Base-by-base conservation (phyloP, 805 yeast genomes). In the Cyberlindnera xylosilytica region DNA sequence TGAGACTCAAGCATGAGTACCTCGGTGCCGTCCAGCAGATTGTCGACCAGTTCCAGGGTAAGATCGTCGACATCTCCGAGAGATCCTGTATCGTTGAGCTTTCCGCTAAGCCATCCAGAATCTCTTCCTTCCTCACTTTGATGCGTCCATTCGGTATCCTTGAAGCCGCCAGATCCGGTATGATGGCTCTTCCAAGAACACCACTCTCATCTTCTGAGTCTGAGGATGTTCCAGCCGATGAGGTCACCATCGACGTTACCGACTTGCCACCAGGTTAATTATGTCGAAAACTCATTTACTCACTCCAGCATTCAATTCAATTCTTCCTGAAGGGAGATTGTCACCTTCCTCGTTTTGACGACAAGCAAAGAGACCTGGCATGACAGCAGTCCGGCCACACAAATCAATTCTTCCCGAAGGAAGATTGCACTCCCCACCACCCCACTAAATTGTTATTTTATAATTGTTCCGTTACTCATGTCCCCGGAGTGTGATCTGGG, bases 161-260 rank as follows among this genome's bases (percentile, higher is more conserved):
- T 59, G 99, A 93, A 69, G 85, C 91, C 57, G 96, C 97, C 34
- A 80, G 99, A 70, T 84, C 96, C 20, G 99, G 99, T 69, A 87
- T 91, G 95, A 89, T 93, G 91, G 99, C 98, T 9, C 76, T 93
- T 58, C 95, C 98, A 60, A 83, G 97, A 76, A 87, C 98, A 38
- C 97, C 96, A 33, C 69, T 89, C 54, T 87, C 82, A 50, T 58
- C 60, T 29, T 68, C 63, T 33, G 79, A 73, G 22, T 83, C 75
- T 9, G 73, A 68, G 11, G 69, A 70, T 24, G 66, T 68, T 13
- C 69, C 69, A 48, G 80, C 77, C 46, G 85, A 82, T 27, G 65
- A 71, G 42, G 87, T 84, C 42, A 78, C 80, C 53, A 95, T 89
- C 47, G 98, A 91, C 64, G 84, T 83, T 52, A 76, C 91, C 41